Evolutionary conservation across 2,329 filamentous ascomycete species (phyloP).

Genomic region (Neonectria hederae): DNA sequence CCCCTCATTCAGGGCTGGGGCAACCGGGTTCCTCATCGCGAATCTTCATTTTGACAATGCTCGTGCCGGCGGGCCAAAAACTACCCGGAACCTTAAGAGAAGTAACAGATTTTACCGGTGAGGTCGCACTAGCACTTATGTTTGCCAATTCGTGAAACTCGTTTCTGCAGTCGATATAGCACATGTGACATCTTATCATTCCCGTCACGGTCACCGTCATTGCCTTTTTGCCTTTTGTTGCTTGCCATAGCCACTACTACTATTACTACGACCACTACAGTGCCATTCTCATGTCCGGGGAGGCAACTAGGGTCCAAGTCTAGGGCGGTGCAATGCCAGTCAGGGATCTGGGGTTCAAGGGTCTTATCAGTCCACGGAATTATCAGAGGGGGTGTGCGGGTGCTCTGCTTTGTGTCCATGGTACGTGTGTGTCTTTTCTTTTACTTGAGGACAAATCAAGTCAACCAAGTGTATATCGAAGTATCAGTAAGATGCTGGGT

Average conservation of each 20-base stretch:
- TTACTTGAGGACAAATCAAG: conserved; percentile 26
- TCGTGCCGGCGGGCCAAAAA: background rate
- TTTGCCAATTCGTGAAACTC: conserved; percentile 8
- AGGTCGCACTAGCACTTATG: background rate
- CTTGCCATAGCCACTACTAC: background rate
- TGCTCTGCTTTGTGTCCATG: background rate
- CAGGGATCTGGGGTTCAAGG: conserved; percentile 31
- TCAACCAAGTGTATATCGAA: background rate
- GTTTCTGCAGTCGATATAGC: conserved; percentile 2
- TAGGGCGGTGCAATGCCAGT: conserved; percentile 5
- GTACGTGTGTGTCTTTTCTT: conserved; percentile 32
- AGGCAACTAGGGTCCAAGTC: background rate
- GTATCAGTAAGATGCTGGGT: background rate
- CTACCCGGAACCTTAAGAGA: background rate
- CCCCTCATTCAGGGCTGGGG: background rate
- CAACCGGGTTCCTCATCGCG: background rate
- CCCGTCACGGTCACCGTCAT: background rate
- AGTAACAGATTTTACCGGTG: background rate
- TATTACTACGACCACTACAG: background rate
- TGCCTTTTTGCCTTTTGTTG: background rate
- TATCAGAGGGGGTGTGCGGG: background rate
- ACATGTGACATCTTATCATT: conserved; percentile 8
- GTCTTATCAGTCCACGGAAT: conserved; percentile 35
- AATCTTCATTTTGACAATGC: background rate
- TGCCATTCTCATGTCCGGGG: conserved; percentile 6